Base-by-base conservation (phyloP, 2,329 filamentous ascomycete species). In the Beauveria bassiana region DNA sequence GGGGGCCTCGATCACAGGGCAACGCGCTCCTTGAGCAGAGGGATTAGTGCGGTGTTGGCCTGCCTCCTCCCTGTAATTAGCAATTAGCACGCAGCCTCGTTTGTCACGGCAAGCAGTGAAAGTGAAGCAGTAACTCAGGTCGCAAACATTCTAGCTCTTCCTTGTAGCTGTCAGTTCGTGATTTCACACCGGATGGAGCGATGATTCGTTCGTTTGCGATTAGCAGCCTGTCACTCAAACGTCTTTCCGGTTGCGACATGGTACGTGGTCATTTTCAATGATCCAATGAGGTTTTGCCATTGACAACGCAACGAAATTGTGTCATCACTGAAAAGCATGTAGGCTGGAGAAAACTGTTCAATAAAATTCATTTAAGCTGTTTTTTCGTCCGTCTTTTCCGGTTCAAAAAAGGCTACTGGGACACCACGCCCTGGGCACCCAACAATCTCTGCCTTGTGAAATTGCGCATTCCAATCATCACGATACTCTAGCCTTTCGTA, bases 401-500 rank as follows among this genome's bases (percentile, higher is more conserved):
- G 62, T 63, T 77, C 72, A 46, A 70, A 75, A 5, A 79, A 65
- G 1, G 73, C 74, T 45, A 79, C 70, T 7, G 72, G 73, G 2
- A 79, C 76, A 2, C 76, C 77, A 6, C 77, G 69, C 2, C 75
- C 75, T 0, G 77, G 77, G 24, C 71, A 72, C 4, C 77, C 77
- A 1, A 79, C 77, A 34, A 79, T 70, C 63, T 79, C 77, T 3
- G 77, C 73, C 66, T 75, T 76, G 66, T 78, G 72, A 34, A 70
- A 71, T 64, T 80, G 77, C n/a, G 73, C 74, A 18, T 72, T 31
- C 77, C 77, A 78, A 53, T 78, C 74, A 2, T 76, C 77, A 4
- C 75, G 70, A 55, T 79, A 80, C 65, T 83, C 81, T 6, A 86
- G 70, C 14, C 72, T 69, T 38, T 83, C 79, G 66, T 86, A 89